Evolutionary conservation across 1,139 yeast species (phyloP), one percentile per base, ranked within the genome.

Genomic region (Taphrina flavorubra): DNA sequence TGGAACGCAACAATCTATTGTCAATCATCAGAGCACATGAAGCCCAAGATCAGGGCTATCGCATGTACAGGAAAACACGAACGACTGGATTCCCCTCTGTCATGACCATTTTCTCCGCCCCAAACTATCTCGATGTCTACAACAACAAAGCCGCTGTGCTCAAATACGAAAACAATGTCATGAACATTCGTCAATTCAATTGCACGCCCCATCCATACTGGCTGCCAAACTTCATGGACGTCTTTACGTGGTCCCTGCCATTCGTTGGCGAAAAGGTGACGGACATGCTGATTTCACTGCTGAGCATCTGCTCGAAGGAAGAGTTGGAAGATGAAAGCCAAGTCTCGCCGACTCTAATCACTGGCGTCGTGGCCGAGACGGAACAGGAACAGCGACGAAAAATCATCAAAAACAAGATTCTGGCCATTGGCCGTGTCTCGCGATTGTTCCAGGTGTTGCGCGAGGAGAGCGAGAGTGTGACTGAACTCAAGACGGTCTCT

Each of bases 161-260:
- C 75, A 92, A 80, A 73, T 94, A 92, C 78, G 97, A 91, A 75
- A 89, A 92, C 74, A 74, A 74, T 55, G 95, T 92, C 51, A 89
- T 94, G 95, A 94, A 94, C 78, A 94, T 94, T 72, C 85, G 98
- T 71, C 99, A 94, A 79, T 94, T 94, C 80, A 92, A 58, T 77
- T 81, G 89, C 75, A 87, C 94, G 51, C 97, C 97, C 8, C 98
- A 94, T 79, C 99, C 99, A 0, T 94, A 94, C 79, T 92, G 97
- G 94, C 82, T 94, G 73, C 99, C 99, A 3, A 92, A 92, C 78
- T 91, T 92, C 75, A 92, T 92, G 97, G 97, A 94, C 78, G 97
- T 92, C 6, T 94, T 94, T 78, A 89, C 97, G 6, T 94, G 99
- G 99, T 90, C 97, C 2, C 81, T 94, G 71, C 99, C 99, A 7